phyloP scores from a whole-genome alignment of 148 eudicot genomes.

The Salicornia ramosissima region DNA sequence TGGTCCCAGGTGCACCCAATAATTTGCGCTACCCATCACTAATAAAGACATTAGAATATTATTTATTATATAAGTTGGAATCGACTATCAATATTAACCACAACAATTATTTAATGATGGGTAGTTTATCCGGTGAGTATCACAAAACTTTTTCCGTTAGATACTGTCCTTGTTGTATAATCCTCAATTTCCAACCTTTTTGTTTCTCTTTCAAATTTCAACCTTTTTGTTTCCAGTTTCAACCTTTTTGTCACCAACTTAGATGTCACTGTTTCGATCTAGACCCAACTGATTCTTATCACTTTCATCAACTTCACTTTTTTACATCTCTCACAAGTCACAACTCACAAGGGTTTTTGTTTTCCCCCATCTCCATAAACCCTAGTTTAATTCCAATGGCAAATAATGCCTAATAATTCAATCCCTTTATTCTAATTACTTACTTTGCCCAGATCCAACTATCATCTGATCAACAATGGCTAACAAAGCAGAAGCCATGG shows the following conservation, averaged over 20 bases:
- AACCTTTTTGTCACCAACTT: neutral
- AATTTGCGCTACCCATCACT: no score
- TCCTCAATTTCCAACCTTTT: no score
- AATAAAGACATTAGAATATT: no score
- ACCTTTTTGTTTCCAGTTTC: no score
- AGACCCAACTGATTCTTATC: neutral
- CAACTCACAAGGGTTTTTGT: neutral
- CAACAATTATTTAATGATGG: no score
- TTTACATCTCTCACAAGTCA: neutral
- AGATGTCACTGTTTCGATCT: neutral
- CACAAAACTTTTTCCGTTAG: no score
- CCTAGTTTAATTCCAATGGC: neutral
- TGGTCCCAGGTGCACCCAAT: no score
- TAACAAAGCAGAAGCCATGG: slow-evolving; percentile 24
- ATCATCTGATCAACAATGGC: slow-evolving; percentile 23
- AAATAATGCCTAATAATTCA: neutral
- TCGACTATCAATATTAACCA: no score
- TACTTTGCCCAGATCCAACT: neutral
- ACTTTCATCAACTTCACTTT: neutral
- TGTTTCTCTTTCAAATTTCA: no score
- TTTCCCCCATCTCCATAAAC: neutral
- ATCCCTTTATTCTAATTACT: neutral
- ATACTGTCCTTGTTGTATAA: no score
- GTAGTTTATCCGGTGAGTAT: no score
- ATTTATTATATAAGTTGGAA: no score